A percentile compares a stretch with the other conserved stretches of the same genome.
Conservation (phyloP, 176 grass and related monocot genomes). For the Cenchrus americanus region DNA sequence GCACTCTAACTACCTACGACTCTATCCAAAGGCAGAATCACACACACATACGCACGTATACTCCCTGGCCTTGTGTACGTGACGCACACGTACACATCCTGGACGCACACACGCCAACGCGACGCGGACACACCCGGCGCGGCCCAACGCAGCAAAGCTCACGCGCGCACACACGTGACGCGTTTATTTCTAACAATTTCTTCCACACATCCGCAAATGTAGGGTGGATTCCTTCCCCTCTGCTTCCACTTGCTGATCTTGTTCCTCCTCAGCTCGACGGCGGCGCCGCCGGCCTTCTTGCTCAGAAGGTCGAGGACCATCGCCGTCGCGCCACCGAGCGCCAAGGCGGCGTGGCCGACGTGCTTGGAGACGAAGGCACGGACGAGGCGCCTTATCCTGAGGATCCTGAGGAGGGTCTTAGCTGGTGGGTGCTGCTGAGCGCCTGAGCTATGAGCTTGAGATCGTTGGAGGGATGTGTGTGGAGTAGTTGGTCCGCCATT, state of each 20-base stretch:
- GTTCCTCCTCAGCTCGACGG: slow-evolving; percentile 23
- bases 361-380: slow-evolving; percentile 34
- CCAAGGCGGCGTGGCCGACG: slow-evolving; percentile 3
- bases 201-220: not conserved
- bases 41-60: no score
- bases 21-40: no score
- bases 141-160: no score
- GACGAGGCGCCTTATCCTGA: slow-evolving; percentile 37
- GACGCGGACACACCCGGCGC: no score
- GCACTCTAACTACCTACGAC: no score
- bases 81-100: no score
- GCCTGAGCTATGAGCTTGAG: slow-evolving; percentile 13
- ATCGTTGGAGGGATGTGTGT: not conserved
- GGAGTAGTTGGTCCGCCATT: slow-evolving; percentile 45
- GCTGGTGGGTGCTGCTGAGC: not conserved
- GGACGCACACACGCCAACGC: no score
- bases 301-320: slow-evolving; percentile 21
- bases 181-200: no score
- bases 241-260: not conserved
- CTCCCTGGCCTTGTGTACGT: no score
- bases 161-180: no score
- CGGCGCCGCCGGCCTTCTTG: not conserved
- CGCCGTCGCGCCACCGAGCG: slow-evolving; percentile 26
- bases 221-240: not conserved
- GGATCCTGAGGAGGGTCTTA: not conserved